A percentile compares a stretch with the other conserved stretches of the same genome.
Evolutionary conservation across 148 eudicot genomes (phyloP).

Genomic region (Camellia granthamiana): DNA sequence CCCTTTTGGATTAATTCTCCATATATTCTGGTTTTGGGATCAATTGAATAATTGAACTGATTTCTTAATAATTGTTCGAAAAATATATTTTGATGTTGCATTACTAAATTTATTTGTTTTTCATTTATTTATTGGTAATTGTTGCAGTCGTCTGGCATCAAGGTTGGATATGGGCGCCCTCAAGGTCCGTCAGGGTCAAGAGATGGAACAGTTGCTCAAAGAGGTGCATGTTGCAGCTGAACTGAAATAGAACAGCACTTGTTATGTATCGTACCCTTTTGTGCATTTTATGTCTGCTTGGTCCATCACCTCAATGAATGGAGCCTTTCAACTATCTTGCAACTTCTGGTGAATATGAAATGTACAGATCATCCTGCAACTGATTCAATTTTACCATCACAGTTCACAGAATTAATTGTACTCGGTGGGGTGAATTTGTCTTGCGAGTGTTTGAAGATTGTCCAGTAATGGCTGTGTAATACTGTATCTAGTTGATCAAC

Average conservation of each 20-base stretch:
- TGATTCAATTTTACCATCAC: background rate
- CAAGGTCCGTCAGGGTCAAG: slow-evolving; percentile 49
- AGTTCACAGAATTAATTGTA: background rate
- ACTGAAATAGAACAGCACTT: background rate
- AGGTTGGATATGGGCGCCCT: slow-evolving; percentile 52
- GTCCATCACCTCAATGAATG: no score
- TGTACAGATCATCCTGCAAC: background rate
- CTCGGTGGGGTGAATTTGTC: no score
- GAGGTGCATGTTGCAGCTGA: slow-evolving; percentile 63
- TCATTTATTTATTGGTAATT: background rate
- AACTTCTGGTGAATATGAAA: background rate
- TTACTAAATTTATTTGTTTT: no score
- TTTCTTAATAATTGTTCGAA: no score
- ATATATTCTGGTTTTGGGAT: no score
- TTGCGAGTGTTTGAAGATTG: background rate
- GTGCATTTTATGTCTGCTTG: background rate
- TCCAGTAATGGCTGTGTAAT: background rate
- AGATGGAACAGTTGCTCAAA: slow-evolving; percentile 54
- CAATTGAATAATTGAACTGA: no score
- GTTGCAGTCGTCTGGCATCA: slow-evolving; percentile 67
- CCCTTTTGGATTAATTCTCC: no score
- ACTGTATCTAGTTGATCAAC: background rate
- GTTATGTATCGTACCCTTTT: background rate
- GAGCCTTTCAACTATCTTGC: background rate
- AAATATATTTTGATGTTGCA: no score